Evolutionary conservation across 2,329 filamentous ascomycete genomes (phyloP), one percentile per base, ranked within the genome.

Genomic region (Sporothrix protearum): DNA sequence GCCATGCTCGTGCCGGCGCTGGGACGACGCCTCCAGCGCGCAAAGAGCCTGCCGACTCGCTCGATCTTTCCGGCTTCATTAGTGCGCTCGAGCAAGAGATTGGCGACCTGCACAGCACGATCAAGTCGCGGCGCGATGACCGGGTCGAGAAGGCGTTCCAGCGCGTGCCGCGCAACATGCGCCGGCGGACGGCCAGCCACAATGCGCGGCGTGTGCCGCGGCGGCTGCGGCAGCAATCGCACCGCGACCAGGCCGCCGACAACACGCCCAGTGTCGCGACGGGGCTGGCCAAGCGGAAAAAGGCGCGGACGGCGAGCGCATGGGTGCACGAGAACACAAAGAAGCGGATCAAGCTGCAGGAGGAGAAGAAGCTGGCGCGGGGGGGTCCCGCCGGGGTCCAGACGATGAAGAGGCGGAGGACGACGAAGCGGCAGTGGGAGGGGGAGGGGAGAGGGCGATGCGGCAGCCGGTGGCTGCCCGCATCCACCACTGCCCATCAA

Each of bases 151-250:
- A 73, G 61, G 75, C 95, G 16, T 98, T 98, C 78, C 96, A 99
- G 80, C 88, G 93, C 76, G 92, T 99, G 5, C 96, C 96, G 1
- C 88, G 93, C 75, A 89, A 91, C 67, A 83, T 99, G 86, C 86
- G 96, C 75, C 86, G 96, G 75, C 87, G 96, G 76, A 97, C 95
- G 0, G 96, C 95, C 25, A 97, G 94, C 79, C 96, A 99, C 81
- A 97, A 99, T 85, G 92, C 92, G 47, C 97, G 95, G 81, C 88
- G 91, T 74, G 91, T 99, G 19, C 96, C 96, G 2, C 91, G 90
- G 78, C 84, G 93, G 74, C 81, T 98, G 77, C 87, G 91, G 71
- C 82, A 82, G 51, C 87, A 91, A 75, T 94, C 93, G 0, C 87
- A 84, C 76, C 83, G 81, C 74, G 87, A 96, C 85, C 96, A 97